Conservation (phyloP, 345 rosid species). For the Adansonia digitata region DNA sequence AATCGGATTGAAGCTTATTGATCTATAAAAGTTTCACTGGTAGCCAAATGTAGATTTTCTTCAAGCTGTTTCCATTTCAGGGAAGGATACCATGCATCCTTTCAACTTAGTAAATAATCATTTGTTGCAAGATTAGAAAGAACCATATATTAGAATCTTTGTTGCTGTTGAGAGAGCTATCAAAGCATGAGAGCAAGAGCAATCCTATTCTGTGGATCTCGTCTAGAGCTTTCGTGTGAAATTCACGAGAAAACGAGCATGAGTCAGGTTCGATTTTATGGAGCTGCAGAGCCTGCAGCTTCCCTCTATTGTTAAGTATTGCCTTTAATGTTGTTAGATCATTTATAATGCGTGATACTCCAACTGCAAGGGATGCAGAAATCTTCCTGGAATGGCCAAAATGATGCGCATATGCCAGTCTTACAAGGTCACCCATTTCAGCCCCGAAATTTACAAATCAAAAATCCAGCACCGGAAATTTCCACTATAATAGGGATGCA, state of each 20-base stretch:
- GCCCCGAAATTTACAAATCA: slow-evolving; percentile 8
- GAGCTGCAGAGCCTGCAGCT: slow-evolving; percentile 1
- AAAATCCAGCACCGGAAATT: neutral
- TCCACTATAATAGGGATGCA: neutral
- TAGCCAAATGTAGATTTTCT: neutral
- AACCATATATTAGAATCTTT: neutral
- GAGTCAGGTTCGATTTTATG: slow-evolving; percentile 3
- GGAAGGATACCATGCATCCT: neutral
- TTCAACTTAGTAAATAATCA: neutral
- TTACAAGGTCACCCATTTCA: slow-evolving; percentile 10
- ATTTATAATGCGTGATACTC: slow-evolving; percentile 11
- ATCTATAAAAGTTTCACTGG: neutral
- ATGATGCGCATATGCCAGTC: slow-evolving; percentile 10
- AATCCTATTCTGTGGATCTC: slow-evolving; percentile 14
- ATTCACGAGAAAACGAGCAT: slow-evolving; percentile 9
- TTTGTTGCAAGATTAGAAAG: neutral
- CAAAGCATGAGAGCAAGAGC: slow-evolving; percentile 9
- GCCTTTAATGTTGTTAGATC: slow-evolving; percentile 8
- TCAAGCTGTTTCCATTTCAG: neutral
- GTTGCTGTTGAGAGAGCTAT: neutral
- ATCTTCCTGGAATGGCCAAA: slow-evolving; percentile 6
- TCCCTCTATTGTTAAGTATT: slow-evolving; percentile 16
- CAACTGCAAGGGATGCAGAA: slow-evolving; percentile 9
- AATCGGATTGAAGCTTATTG: neutral
- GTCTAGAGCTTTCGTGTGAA: slow-evolving; percentile 6